Percentiles rank a stretch among this genome's conserved stretches.
These are phyloP conservation scores for Wickerhamomyces chaumierensis DNA, from an alignment of 805 yeast species.

Conservation along the genomic window DNA sequence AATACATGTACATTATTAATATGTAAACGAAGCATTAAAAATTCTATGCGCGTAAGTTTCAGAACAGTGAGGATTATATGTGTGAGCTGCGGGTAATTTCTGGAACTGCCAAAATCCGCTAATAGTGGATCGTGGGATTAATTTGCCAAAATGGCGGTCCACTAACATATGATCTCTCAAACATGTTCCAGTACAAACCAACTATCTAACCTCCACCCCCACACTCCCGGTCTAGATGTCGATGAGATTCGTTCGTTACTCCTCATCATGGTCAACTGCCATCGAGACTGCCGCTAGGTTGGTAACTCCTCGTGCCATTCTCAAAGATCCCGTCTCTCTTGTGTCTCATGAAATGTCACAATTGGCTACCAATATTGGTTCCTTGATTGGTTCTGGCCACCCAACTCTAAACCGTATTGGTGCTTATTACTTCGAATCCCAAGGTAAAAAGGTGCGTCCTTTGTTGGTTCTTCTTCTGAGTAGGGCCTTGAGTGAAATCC, in stretches of 20 bases:
- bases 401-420: conserved; percentile 87
- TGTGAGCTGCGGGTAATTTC: background rate
- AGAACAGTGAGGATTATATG: background rate
- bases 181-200: too few relatives aligned
- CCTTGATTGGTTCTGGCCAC: conserved; percentile 83
- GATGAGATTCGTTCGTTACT: conserved; percentile 4
- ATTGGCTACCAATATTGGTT: conserved; percentile 77
- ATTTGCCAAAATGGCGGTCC: too few relatives aligned
- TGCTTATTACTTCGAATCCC: conserved; percentile 91
- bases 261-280: conserved; percentile 39
- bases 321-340: conserved; percentile 78
- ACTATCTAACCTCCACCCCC: background rate
- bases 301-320: conserved; percentile 49
- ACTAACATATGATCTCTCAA: too few relatives aligned
- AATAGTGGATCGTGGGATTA: too few relatives aligned
- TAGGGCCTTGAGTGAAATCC: conserved; percentile 70
- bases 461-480: conserved; percentile 74
- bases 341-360: conserved; percentile 91
- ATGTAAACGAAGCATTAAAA: too few relatives aligned
- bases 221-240: background rate
- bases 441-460: conserved; percentile 93
- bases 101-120: background rate
- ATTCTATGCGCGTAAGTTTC: background rate
- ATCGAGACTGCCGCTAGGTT: conserved; percentile 62
- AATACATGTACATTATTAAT: too few relatives aligned